Percentiles rank a stretch among this genome's conserved stretches.
phyloP scores from a whole-genome alignment of 1,284 basidiomycete genomes.

The Volvariella surrecta region DNA sequence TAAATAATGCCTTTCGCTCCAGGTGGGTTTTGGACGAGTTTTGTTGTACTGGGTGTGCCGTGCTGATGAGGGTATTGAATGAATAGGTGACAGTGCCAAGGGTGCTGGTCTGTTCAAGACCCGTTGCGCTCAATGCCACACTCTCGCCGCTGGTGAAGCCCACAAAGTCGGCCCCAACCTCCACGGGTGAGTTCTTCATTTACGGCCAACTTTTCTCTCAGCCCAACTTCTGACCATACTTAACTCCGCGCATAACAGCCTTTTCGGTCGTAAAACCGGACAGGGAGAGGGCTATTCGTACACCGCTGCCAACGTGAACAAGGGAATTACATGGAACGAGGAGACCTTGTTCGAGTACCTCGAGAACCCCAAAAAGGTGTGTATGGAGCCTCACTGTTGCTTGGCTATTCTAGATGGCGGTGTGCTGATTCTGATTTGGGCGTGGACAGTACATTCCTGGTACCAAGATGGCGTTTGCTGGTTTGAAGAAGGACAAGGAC shows the following conservation, averaged over 20 bases:
- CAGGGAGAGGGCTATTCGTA: slow-evolving; percentile 85
- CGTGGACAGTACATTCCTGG: slow-evolving; percentile 78
- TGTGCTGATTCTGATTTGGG: slow-evolving; percentile 4
- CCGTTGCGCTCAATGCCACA: slow-evolving; percentile 98
- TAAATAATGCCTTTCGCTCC: slow-evolving; percentile 34
- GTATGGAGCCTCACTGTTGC: not conserved
- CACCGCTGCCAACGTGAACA: slow-evolving; percentile 95
- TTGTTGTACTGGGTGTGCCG: not conserved
- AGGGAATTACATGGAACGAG: slow-evolving; percentile 83
- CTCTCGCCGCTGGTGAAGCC: slow-evolving; percentile 73
- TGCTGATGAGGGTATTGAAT: not conserved
- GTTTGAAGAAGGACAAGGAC: slow-evolving; percentile 96
- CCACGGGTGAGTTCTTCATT: slow-evolving; percentile 57
- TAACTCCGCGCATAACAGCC: slow-evolving; percentile 26
- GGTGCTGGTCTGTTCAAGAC: slow-evolving; percentile 94
- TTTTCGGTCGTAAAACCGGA: slow-evolving; percentile 88
- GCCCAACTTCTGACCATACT: not conserved
- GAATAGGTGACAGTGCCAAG: slow-evolving; percentile 77
- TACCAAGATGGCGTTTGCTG: slow-evolving; percentile 97
- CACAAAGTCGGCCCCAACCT: slow-evolving; percentile 95
- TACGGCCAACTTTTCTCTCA: not conserved
- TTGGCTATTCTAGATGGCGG: no score
- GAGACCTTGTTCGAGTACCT: slow-evolving; percentile 91
- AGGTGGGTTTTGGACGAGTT: slow-evolving; percentile 20
- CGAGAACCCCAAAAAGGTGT: slow-evolving; percentile 95